Evolutionary conservation across 1,284 basidiomycete genomes (phyloP), one percentile per base, ranked within the genome.

Genomic region (Phellopilus nigrolimitatus): DNA sequence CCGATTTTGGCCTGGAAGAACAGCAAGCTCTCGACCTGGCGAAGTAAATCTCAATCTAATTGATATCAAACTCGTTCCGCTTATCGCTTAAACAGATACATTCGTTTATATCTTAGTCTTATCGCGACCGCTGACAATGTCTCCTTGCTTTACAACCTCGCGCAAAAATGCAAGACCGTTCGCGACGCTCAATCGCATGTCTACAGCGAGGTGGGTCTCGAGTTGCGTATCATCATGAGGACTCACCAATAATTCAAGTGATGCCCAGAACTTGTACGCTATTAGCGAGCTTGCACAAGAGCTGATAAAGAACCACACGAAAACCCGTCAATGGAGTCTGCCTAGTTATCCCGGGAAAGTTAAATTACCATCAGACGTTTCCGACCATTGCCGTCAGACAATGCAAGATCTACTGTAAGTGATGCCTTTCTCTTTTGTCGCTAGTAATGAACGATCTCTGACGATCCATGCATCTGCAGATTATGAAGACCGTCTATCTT

Each of bases 201-300:
- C 4, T 74, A 77, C 55, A 87, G 81, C 67, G 82, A 89, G 71
- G 91, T 89, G 58, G 42, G 73, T 55, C 36, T 3, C 34, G 41
- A 15, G 17, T 40, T 30, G 25, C 27, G 38, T 41, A 47, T 17
- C 17, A 49, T 53, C 31, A 42, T 50, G 31, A 50, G 22, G 13
- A 46, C 39, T 25, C n/a, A 46, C 15, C 24, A 2, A 3, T n/a
- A n/a, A n/a, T n/a, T n/a, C n/a, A n/a, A n/a, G n/a, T n/a, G n/a
- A n/a, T 34, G 3, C 1, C 6, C 61, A 97, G 91, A 89, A 91
- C 62, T 72, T 99, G 25, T 97, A 97, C 64, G 78, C 84, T n/a
- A 73, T 92, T 43, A 84, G 85, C 57, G 97, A 99, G 62, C 72
- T 99, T 3, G 84, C 94, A 0, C 90, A 97, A 67, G 80, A 91